These are phyloP conservation scores for Metschnikowia henanensis DNA, from an alignment of 805 yeast species.

Conservation along the genomic window DNA sequence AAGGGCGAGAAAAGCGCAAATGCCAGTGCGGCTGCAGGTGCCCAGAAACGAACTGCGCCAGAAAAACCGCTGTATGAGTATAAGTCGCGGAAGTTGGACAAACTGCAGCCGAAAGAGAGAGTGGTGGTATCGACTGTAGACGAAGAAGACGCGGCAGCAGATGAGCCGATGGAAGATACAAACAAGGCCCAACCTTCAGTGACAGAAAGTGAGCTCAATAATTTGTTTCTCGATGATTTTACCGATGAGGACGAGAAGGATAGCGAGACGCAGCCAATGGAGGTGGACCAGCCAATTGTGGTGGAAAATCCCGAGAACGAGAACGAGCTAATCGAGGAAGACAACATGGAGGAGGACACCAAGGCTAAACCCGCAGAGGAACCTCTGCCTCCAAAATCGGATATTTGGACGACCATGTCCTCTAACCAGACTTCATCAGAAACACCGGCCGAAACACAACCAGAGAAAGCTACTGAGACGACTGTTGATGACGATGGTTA, in stretches of 20 bases:
- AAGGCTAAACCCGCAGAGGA: not conserved
- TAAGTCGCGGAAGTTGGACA: constrained; percentile 37
- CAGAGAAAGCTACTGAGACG: constrained; percentile 8
- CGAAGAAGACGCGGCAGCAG: constrained; percentile 5
- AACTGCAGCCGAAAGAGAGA: constrained; percentile 32
- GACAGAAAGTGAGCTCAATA: constrained; percentile 11
- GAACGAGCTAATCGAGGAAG: not conserved
- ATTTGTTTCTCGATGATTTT: constrained; percentile 19
- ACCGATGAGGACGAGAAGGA: constrained; percentile 16
- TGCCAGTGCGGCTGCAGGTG: not conserved
- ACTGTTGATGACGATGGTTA: constrained; percentile 51
- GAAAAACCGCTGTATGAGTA: constrained; percentile 22
- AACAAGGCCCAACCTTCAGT: constrained; percentile 1
- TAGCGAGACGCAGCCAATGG: constrained; percentile 5
- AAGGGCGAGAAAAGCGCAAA: constrained; percentile 11
- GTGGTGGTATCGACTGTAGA: constrained; percentile 32
- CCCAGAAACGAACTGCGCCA: constrained; percentile 2
- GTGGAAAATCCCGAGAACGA: constrained; percentile 9
- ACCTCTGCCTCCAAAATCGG: constrained; percentile 1
- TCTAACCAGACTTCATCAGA: constrained; percentile 1
- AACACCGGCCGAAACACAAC: not conserved
- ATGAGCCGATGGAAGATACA: not conserved
- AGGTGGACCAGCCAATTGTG: constrained; percentile 15
- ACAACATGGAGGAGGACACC: not conserved
- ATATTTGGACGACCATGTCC: constrained; percentile 8